These are phyloP conservation scores for Fusarium sp. DNA, from an alignment of 2,329 filamentous ascomycete species.

Conservation along the genomic window DNA sequence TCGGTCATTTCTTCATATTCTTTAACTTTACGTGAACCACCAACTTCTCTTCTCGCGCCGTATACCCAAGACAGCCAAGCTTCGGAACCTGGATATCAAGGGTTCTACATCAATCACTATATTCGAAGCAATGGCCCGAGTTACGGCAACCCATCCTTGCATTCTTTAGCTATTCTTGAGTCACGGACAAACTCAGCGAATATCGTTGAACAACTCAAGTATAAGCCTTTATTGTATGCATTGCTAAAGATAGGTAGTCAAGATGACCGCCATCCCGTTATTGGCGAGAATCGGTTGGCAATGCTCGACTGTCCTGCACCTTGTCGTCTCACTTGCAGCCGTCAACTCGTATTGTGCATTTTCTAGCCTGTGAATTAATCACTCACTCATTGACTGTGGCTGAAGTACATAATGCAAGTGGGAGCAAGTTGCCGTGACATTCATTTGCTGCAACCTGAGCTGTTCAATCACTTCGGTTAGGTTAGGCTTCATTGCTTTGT, in stretches of 20 bases:
- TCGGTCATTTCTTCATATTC: not conserved
- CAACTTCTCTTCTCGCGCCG: not conserved
- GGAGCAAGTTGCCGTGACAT: constrained; percentile 30
- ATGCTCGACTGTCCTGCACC: constrained; percentile 13
- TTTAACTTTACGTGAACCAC: not conserved
- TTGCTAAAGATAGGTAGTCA: constrained; percentile 15
- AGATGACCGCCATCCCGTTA: constrained; percentile 10
- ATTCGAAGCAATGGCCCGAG: not conserved
- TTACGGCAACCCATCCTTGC: not conserved
- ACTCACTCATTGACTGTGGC: constrained; percentile 30
- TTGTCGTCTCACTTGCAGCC: constrained; percentile 30
- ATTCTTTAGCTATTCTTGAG: not conserved
- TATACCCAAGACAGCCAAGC: not conserved
- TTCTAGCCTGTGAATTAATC: constrained; percentile 15
- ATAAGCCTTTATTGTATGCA: not conserved
- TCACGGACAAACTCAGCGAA: not conserved
- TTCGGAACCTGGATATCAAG: not conserved
- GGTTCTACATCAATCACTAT: not conserved
- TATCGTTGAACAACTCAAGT: not conserved
- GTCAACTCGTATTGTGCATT: constrained; percentile 21
- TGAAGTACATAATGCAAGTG: constrained; percentile 20
- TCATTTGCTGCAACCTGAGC: constrained; percentile 11
- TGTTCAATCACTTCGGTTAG: constrained; percentile 3
- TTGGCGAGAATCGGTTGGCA: constrained; percentile 32
- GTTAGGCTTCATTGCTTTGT: not conserved